Conservation (phyloP, 352 stramenopile genomes). For the Blastocystis sp. region DNA sequence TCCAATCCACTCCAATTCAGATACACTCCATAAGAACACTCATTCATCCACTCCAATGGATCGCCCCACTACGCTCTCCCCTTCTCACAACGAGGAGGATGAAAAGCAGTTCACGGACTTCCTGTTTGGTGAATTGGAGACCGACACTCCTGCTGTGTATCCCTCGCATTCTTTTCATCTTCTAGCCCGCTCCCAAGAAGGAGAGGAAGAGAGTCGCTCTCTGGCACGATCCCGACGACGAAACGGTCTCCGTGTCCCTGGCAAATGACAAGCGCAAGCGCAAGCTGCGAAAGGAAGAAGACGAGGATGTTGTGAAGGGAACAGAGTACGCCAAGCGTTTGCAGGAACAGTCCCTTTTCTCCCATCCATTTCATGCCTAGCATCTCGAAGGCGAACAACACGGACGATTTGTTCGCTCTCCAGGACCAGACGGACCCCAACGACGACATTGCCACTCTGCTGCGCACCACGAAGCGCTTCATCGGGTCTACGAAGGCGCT, state of each 20-base stretch:
- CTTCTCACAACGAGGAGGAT: constrained; percentile 8
- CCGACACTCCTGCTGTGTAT: background rate
- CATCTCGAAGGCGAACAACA: background rate
- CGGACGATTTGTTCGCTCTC: constrained; percentile 34
- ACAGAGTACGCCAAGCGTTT: constrained; percentile 30
- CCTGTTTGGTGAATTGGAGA: constrained; percentile 54
- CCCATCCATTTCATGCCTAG: background rate
- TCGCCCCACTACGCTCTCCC: background rate
- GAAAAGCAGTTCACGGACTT: constrained; percentile 55
- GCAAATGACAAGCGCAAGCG: background rate
- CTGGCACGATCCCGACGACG: constrained; percentile 54
- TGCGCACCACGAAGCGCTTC: constrained; percentile 54
- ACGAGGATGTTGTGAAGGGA: constrained; percentile 27
- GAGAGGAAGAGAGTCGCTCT: background rate
- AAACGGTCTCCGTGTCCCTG: constrained; percentile 7
- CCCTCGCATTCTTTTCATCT: background rate
- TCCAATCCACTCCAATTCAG: too few relatives aligned
- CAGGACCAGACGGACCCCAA: background rate
- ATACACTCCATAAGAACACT: constrained; percentile 1
- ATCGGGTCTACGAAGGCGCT: background rate
- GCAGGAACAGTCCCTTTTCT: background rate
- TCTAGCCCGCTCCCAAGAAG: background rate
- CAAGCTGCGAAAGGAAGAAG: constrained; percentile 19
- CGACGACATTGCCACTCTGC: constrained; percentile 17
- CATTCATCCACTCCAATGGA: constrained; percentile 31